phyloP scores from a whole-genome alignment of 192 early-diverging fungal species.

The Chytriomyces confervae region DNA sequence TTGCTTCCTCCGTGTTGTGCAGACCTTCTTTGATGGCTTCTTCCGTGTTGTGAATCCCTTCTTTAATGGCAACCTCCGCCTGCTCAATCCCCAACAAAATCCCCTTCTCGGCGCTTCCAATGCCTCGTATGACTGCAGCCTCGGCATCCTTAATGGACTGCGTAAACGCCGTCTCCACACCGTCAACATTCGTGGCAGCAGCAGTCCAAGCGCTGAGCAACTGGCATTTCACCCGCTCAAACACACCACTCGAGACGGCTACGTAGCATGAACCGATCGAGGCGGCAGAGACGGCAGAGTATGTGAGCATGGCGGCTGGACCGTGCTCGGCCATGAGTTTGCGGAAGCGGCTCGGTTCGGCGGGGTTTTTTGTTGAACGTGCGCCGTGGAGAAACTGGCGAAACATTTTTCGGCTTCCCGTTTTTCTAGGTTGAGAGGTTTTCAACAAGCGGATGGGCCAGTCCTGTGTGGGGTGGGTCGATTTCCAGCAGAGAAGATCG shows the following conservation, averaged over 20 bases:
- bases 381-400: background rate
- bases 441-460: background rate
- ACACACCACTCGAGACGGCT: background rate
- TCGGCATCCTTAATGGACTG: background rate
- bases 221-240: background rate
- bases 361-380: background rate
- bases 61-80: background rate
- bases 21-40: background rate
- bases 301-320: constrained; percentile 42
- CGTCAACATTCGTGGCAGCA: background rate
- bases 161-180: background rate
- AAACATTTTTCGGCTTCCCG: background rate
- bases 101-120: background rate
- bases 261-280: constrained; percentile 38
- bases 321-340: constrained; percentile 41
- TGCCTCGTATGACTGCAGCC: background rate
- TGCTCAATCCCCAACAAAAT: constrained; percentile 18
- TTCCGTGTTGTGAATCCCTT: background rate
- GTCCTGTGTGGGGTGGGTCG: too few relatives aligned
- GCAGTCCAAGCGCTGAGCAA: background rate
- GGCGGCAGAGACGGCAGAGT: constrained; percentile 40
- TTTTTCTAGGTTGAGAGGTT: background rate
- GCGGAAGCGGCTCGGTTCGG: constrained; percentile 9
- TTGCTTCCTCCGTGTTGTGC: background rate
- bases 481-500: too few relatives aligned